A percentile compares a stretch with the other conserved stretches of the same genome.
Evolutionary conservation across 1,139 yeast species (phyloP).

Genomic region (Yamadazyma mexicana): DNA sequence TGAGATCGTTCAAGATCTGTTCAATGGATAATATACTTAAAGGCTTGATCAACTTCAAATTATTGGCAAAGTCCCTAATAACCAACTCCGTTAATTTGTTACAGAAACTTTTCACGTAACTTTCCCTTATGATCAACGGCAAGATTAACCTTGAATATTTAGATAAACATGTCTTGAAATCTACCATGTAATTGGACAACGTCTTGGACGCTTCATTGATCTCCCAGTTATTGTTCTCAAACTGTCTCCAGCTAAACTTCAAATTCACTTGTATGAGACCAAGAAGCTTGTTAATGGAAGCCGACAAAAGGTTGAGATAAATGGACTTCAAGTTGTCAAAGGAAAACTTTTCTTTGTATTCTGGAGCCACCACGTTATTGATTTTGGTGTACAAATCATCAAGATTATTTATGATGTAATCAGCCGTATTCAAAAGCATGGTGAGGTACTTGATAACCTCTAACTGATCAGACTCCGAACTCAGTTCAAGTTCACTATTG

Average conservation of each 20-base stretch:
- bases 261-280: constrained; percentile 61
- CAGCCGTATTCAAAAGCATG: constrained; percentile 81
- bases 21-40: constrained; percentile 72
- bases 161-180: constrained; percentile 49
- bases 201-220: constrained; percentile 62
- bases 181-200: constrained; percentile 67
- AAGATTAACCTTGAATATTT: constrained; percentile 52
- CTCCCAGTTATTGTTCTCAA: constrained; percentile 78
- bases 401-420: constrained; percentile 78
- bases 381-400: constrained; percentile 74
- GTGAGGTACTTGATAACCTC: constrained; percentile 72
- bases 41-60: constrained; percentile 62
- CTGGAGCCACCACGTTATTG: constrained; percentile 42
- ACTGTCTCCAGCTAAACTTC: constrained; percentile 80
- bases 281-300: constrained; percentile 57
- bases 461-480: constrained; percentile 23
- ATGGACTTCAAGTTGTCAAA: constrained; percentile 59
- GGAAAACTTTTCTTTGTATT: constrained; percentile 33
- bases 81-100: constrained; percentile 75
- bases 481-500: constrained; percentile 31
- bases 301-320: constrained; percentile 59
- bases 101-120: constrained; percentile 70
- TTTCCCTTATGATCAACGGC: constrained; percentile 64
- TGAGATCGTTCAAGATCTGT: constrained; percentile 74
- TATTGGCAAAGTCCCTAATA: constrained; percentile 55